Conservation (phyloP, 2,329 filamentous ascomycete genomes). For the Coniella lustricola region DNA sequence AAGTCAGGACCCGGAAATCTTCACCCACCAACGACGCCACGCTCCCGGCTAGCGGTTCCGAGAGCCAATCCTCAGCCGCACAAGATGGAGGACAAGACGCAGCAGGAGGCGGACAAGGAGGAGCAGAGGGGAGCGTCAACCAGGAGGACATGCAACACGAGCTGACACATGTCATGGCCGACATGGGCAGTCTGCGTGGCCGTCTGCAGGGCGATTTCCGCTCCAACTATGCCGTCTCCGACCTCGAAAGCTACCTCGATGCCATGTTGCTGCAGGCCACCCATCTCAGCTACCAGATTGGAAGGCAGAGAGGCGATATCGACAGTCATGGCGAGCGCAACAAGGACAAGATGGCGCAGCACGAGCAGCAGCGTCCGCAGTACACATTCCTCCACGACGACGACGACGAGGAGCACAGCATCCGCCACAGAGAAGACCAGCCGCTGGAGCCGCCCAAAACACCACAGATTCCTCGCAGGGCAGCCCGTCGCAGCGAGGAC, state of each 20-base stretch:
- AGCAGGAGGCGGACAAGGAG: not conserved
- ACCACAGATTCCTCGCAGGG: not conserved
- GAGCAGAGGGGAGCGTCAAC: not conserved
- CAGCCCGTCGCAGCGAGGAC: not conserved
- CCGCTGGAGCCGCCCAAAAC: not conserved
- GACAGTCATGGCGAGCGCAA: slow-evolving; percentile 1
- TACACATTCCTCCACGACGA: not conserved
- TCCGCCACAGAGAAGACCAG: slow-evolving; percentile 1
- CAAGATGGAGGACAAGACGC: too few relatives aligned
- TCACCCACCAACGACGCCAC: too few relatives aligned
- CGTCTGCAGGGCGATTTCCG: slow-evolving; percentile 41
- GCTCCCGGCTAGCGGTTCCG: too few relatives aligned
- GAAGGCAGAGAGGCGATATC: slow-evolving; percentile 10
- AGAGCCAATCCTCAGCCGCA: too few relatives aligned
- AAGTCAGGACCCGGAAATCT: too few relatives aligned
- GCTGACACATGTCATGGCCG: slow-evolving; percentile 26
- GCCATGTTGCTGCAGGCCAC: slow-evolving; percentile 58
- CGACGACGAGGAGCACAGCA: not conserved
- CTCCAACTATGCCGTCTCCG: slow-evolving; percentile 60
- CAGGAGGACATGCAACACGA: slow-evolving; percentile 22
- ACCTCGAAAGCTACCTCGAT: slow-evolving; percentile 62
- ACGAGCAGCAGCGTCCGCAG: not conserved
- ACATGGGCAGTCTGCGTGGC: slow-evolving; percentile 27
- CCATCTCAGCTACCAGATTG: slow-evolving; percentile 8
- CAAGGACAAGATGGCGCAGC: too few relatives aligned